These are phyloP conservation scores for Beauveria sp. DNA, from an alignment of 2,329 filamentous ascomycete genomes.

Conservation along the genomic window DNA sequence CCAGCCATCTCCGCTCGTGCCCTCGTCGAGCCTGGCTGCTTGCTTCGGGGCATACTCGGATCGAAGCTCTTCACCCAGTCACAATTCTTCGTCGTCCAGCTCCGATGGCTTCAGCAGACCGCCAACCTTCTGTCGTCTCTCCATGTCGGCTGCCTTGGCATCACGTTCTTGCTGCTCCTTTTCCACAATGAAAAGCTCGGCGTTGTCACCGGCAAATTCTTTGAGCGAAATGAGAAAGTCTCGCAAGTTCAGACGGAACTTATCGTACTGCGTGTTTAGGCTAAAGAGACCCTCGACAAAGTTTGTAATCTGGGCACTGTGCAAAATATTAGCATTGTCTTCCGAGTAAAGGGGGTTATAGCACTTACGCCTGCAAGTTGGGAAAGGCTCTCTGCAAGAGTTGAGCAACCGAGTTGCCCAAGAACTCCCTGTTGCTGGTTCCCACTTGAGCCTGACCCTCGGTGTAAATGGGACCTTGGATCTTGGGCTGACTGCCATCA, in stretches of 20 bases:
- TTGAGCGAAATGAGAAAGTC: slow-evolving; percentile 97
- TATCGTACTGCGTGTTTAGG: slow-evolving; percentile 79
- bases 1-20: slow-evolving; percentile 48
- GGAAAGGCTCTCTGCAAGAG: slow-evolving; percentile 85
- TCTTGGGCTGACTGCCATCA: slow-evolving; percentile 66
- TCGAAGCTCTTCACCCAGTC: slow-evolving; percentile 67
- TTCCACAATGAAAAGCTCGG: slow-evolving; percentile 88
- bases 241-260: slow-evolving; percentile 91
- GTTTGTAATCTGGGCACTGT: slow-evolving; percentile 72
- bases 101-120: slow-evolving; percentile 97
- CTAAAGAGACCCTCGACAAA: slow-evolving; percentile 89
- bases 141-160: slow-evolving; percentile 79
- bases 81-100: slow-evolving; percentile 83
- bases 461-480: slow-evolving; percentile 84
- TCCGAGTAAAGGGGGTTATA: not conserved
- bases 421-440: slow-evolving; percentile 84
- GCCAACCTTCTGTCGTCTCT: slow-evolving; percentile 89
- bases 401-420: slow-evolving; percentile 78
- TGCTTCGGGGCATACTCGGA: slow-evolving; percentile 45
- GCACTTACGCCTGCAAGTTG: slow-evolving; percentile 77
- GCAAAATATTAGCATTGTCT: slow-evolving; percentile 26
- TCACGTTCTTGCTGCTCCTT: slow-evolving; percentile 86
- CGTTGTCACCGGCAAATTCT: slow-evolving; percentile 92
- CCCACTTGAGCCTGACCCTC: slow-evolving; percentile 74
- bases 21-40: slow-evolving; percentile 19